Base-by-base conservation (phyloP, 1,284 basidiomycete genomes). In the Papiliotrema laurentii region DNA sequence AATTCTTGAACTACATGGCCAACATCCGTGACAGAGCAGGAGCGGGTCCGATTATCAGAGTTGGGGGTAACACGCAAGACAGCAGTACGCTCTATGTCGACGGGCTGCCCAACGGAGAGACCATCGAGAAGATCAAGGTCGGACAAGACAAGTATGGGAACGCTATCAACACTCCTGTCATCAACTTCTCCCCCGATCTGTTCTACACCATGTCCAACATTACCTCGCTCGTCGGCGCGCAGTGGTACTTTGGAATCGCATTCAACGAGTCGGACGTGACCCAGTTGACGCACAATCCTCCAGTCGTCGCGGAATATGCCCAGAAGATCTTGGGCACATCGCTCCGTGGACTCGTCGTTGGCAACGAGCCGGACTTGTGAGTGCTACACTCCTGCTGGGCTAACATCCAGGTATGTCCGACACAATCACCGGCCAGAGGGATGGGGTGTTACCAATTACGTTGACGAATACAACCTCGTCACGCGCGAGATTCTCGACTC, bases 61-160 rank as follows among this genome's bases (percentile, higher is more conserved):
- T 88, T 3, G 87, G 86, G 30, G 87, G 86, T 45, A 87, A 87
- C 68, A 83, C 83, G 0, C 85, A 87, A 60, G 86, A 87, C 53
- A 78, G 75, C 22, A 81, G 82, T 10, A 74, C 74, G 0, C 65
- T 82, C 37, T 77, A 80, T 42, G 45, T 60, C 0, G 70, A 76
- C 24, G 74, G 74, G 10, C 70, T 81, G 9, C 54, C 71, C 0
- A 72, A 77, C 47, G 77, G 79, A 2, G 72, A 71, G 21, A 76
- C 79, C 33, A 74, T 83, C 25, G 75, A 77, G 36, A 63, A 63
- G 55, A 60, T 64, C 48, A 63, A 64, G 44, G 53, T 45, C 30
- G 47, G 45, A 28, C 43, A 43, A 14, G 53, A 45, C 33, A n/a
- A n/a, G 21, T 48, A 48, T 28, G 47, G 47, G 9, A 48, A 48